Evolutionary conservation across 2,329 filamentous ascomycete genomes (phyloP), one percentile per base, ranked within the genome.

Genomic region (Ascochyta koolunga): DNA sequence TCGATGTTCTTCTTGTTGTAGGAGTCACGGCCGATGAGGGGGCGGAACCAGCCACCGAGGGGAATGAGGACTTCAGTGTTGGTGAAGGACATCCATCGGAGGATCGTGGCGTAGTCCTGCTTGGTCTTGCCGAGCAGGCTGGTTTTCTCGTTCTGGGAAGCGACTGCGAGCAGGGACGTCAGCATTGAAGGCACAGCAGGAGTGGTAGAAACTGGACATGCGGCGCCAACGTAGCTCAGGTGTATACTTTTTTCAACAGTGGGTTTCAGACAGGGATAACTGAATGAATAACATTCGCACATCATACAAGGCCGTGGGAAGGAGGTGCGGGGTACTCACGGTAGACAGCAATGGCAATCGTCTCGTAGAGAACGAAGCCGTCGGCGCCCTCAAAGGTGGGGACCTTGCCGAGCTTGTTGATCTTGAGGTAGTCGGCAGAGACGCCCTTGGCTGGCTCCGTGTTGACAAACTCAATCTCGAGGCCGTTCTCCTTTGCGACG

Each of bases 91-190:
- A 97, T 88, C 95, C 95, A 99, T 81, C 90, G 91, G 77, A 99
- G 85, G 79, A 99, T 99, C 68, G 93, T 93, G 71, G 95, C 95
- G 80, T 98, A 92, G 87, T 99, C 95, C 85, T 99, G 93, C 89
- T 99, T 99, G 82, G 93, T 99, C 89, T 98, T 98, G 76, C 95
- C 95, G 71, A 99, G 88, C 66, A 99, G 92, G 69, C 92, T 96
- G 72, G 95, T 99, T 89, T 98, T 98, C 89, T 98, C 95, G 80
- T 99, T 99, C 83, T 99, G 95, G 70, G 95, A 98, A 73, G 95
- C 92, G 77, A 99, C 95, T 98, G 75, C 22, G 22, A n/a, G n/a
- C n/a, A 32, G 41, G 15, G 37, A 25, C 29, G 67, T 68, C 65
- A 72, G 55, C 42, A 51, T 62, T 47, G 67, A 67, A 70, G 66